These are phyloP conservation scores for Pleurotus giganteus DNA, from an alignment of 768 basidiomycete genomes.

Conservation along the genomic window DNA sequence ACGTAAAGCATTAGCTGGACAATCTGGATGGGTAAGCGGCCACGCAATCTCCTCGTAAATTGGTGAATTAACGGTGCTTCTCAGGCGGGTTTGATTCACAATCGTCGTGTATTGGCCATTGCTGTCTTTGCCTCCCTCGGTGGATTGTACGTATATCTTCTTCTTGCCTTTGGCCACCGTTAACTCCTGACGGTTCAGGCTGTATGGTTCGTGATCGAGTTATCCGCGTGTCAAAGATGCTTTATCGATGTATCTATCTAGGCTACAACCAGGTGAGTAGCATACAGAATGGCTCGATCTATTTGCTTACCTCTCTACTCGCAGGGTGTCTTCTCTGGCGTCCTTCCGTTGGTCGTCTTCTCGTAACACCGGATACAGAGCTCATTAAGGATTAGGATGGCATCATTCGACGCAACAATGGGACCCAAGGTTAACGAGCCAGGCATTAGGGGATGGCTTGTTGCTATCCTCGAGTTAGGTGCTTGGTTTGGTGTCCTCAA, in stretches of 20 bases:
- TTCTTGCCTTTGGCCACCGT: not conserved
- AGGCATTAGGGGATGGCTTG: constrained; percentile 67
- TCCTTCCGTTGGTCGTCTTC: constrained; percentile 47
- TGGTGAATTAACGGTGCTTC: constrained; percentile 3
- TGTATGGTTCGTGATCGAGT: constrained; percentile 49
- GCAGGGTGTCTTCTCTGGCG: constrained; percentile 75
- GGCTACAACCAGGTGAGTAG: constrained; percentile 61
- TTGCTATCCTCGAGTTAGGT: constrained; percentile 70
- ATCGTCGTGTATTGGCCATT: constrained; percentile 62
- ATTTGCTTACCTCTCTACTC: not conserved
- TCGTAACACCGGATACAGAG: not conserved
- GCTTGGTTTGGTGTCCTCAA: constrained; percentile 76
- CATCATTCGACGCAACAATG: constrained; percentile 54
- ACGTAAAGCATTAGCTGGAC: constrained; percentile 55
- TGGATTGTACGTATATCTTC: constrained; percentile 51
- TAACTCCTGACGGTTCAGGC: constrained; percentile 32
- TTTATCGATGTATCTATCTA: constrained; percentile 18
- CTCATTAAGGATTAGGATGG: constrained; percentile 35
- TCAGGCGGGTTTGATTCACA: constrained; percentile 64
- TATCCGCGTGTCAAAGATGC: constrained; percentile 1
- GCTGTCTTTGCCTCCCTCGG: constrained; percentile 80
- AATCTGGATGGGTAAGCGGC: constrained; percentile 63
- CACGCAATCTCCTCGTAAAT: not conserved
- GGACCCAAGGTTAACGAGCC: constrained; percentile 48
- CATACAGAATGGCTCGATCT: not conserved